A percentile compares a stretch with the other conserved stretches of the same genome.
phyloP scores from a whole-genome alignment of 768 basidiomycete species.

The Ramaria sp. region DNA sequence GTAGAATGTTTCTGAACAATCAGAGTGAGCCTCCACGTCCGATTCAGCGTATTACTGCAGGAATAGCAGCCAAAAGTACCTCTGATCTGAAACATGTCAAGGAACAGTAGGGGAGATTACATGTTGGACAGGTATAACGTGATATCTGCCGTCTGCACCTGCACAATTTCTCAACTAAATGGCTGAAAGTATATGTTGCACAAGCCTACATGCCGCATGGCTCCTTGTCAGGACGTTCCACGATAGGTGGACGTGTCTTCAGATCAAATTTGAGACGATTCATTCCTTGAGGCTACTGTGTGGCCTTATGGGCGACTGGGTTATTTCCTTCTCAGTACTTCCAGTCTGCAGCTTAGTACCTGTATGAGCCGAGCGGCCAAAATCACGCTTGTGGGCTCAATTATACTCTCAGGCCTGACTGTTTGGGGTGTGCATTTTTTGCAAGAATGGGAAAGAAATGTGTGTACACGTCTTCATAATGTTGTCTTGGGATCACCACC shows the following conservation, averaged over 20 bases:
- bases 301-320: not conserved
- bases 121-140: constrained; percentile 73
- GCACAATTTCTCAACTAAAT: constrained; percentile 8
- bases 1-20: constrained; percentile 79
- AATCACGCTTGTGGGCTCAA: constrained; percentile 57
- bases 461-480: constrained; percentile 29
- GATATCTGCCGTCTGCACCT: constrained; percentile 71
- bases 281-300: not conserved
- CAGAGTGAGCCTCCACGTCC: constrained; percentile 40
- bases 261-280: constrained; percentile 7
- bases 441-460: constrained; percentile 75
- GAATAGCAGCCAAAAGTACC: constrained; percentile 27
- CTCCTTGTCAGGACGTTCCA: constrained; percentile 15
- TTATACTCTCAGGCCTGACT: constrained; percentile 52
- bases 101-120: constrained; percentile 76
- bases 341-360: not conserved
- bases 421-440: constrained; percentile 88
- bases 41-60: constrained; percentile 7
- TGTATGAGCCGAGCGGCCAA: constrained; percentile 42
- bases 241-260: constrained; percentile 8
- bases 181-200: not conserved
- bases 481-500: constrained; percentile 34
- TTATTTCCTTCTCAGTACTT: too few species aligned
- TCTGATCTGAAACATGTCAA: constrained; percentile 67
- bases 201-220: constrained; percentile 37